Evolutionary conservation across 116 monocot genomes (phyloP), one percentile per base, ranked within the genome.

Genomic region (Trichopus zeylanicus): DNA sequence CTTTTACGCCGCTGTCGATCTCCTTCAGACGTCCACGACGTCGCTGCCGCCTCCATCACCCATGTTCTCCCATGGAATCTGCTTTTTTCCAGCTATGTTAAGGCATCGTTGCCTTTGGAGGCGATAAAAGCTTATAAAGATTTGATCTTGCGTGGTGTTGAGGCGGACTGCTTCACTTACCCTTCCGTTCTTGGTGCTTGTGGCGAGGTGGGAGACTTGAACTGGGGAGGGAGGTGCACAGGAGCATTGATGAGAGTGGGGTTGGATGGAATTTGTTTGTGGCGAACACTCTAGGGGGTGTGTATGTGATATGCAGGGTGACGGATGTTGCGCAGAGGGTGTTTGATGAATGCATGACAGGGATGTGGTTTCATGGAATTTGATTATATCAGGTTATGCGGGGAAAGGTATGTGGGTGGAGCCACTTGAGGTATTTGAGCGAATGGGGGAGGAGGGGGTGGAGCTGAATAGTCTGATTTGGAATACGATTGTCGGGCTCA

Each of bases 351-450:
- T 75, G 81, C 23, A 29, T 26, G 63, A 60, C 27, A 71, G 67
- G 32, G 81, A 81, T 70, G 62, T 66, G 8, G 73, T 81, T 2
- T 62, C 81, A 6, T 81, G 81, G 81, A 81, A 77, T 26, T 51
- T 61, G 19, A 79, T 90, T 28, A 76, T 90, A 38, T 85, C 85
- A 0, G 90, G 73, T 22, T 90, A 82, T 68, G 67, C 82, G 7
- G 64, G 69, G 4, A 69, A 32, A 31, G 76, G 75, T 13, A 75
- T 69, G 67, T 82, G 78, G 76, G 7, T 7, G 2, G 76, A 85
- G 49, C 78, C 79, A 0, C 66, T 77, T 26, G 63, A 60, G 31
- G 31, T 90, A 48, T 82, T 82, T 39, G 82, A 76, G 10, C 37
- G 29, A 19, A 79, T 85, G 63, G 65, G 60, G 33, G 35, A 16